Conservation (phyloP, 2,329 filamentous ascomycete genomes). For the Cladosporium sp. region DNA sequence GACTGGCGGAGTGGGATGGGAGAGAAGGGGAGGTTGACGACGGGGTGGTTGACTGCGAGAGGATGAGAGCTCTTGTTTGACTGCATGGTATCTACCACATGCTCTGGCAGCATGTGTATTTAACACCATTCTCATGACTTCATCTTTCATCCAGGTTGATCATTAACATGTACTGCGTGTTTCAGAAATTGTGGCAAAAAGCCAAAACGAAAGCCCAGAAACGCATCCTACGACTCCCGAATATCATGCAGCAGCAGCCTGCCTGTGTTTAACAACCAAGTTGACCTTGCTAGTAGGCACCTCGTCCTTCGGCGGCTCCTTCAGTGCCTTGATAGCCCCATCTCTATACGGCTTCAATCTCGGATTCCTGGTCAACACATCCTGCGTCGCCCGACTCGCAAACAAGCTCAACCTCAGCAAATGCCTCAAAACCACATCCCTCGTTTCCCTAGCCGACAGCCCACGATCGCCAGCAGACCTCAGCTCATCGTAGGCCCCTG, state of each 20-base stretch:
- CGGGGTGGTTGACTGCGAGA: slow-evolving; percentile 55
- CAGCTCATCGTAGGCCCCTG: slow-evolving; percentile 19
- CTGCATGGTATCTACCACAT: too few relatives aligned
- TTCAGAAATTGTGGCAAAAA: too few relatives aligned
- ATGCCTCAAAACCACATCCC: slow-evolving; percentile 18
- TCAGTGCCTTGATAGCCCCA: slow-evolving; percentile 16
- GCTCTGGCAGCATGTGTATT: neutral
- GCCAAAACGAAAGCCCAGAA: too few relatives aligned
- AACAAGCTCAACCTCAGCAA: slow-evolving; percentile 21
- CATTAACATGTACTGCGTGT: too few relatives aligned
- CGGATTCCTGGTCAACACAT: slow-evolving; percentile 25
- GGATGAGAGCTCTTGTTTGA: neutral
- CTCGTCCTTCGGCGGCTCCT: slow-evolving; percentile 15
- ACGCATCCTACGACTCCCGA: too few relatives aligned
- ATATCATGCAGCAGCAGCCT: neutral
- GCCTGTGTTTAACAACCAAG: slow-evolving; percentile 21
- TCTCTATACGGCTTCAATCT: slow-evolving; percentile 18
- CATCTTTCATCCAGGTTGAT: too few relatives aligned
- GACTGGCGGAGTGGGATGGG: slow-evolving; percentile 89
- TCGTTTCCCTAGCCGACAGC: slow-evolving; percentile 17
- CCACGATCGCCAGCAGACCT: slow-evolving; percentile 17
- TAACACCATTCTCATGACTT: neutral
- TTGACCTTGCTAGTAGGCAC: slow-evolving; percentile 25
- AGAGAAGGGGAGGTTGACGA: slow-evolving; percentile 78
- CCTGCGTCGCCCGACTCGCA: slow-evolving; percentile 19